Percentiles rank a stretch among this genome's conserved stretches.
These are phyloP conservation scores for Cutaneotrichosporon sp. DNA, from an alignment of 1,284 basidiomycete genomes.

Conservation along the genomic window DNA sequence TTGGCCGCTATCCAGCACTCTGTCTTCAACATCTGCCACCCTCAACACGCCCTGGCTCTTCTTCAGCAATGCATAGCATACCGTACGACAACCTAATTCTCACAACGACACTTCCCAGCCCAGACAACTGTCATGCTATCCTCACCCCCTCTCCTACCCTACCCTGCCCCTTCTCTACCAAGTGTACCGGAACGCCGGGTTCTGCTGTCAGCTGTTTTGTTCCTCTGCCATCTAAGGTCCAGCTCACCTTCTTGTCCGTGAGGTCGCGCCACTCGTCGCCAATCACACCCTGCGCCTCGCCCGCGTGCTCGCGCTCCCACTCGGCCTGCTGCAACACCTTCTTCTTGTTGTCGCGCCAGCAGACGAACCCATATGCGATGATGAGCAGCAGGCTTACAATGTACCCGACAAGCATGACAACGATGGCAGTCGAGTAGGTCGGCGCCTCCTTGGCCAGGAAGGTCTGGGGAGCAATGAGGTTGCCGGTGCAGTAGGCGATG, in stretches of 20 bases:
- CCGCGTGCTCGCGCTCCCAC: conserved; percentile 11
- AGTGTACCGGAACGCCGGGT: conserved; percentile 2
- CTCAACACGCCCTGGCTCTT: too few relatives aligned
- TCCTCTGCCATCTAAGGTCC: too few relatives aligned
- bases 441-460: conserved; percentile 33
- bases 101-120: too few relatives aligned
- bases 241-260: conserved; percentile 23
- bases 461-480: conserved; percentile 34
- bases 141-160: too few relatives aligned
- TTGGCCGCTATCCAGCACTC: too few relatives aligned
- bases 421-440: conserved; percentile 27
- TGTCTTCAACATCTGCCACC: too few relatives aligned
- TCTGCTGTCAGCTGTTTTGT: neutral
- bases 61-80: too few relatives aligned
- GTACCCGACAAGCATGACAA: conserved; percentile 34
- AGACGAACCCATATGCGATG: conserved; percentile 21
- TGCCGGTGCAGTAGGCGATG: conserved; percentile 28
- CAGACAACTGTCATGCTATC: too few relatives aligned
- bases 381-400: conserved; percentile 26
- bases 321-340: conserved; percentile 20
- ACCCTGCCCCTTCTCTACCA: too few relatives aligned
- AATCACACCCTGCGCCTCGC: conserved; percentile 13
- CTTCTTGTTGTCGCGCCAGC: conserved; percentile 28
- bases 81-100: too few relatives aligned
- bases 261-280: conserved; percentile 31